Conservation (phyloP, 2,329 filamentous ascomycete species). For the Tolypocladium cylindrosporum region DNA sequence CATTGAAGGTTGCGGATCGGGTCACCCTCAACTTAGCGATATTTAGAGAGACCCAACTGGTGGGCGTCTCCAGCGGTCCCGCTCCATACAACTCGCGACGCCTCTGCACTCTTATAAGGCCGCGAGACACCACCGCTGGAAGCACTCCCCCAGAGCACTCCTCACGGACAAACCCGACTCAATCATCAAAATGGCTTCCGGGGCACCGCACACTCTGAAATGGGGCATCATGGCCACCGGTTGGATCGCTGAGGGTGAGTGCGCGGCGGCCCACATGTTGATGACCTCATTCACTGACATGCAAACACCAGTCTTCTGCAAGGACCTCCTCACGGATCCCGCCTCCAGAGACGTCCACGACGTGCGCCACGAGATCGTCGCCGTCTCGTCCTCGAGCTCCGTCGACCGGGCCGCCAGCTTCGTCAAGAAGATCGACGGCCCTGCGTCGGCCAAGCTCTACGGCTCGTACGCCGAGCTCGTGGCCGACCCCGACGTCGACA, state of each 20-base stretch:
- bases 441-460: slow-evolving; percentile 59
- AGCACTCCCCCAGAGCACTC: neutral
- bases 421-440: slow-evolving; percentile 60
- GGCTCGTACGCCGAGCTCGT: slow-evolving; percentile 77
- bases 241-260: slow-evolving; percentile 43
- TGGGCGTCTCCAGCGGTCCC: neutral
- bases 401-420: slow-evolving; percentile 61
- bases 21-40: neutral
- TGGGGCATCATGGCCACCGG: slow-evolving; percentile 55
- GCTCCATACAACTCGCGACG: neutral
- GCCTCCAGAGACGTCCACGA: slow-evolving; percentile 58
- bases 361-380: slow-evolving; percentile 66
- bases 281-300: neutral
- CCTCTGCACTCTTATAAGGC: neutral
- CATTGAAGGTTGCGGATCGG: neutral
- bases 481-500: slow-evolving; percentile 67
- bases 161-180: neutral
- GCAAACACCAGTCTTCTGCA: slow-evolving; percentile 48
- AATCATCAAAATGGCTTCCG: slow-evolving; percentile 24
- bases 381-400: slow-evolving; percentile 71
- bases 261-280: neutral
- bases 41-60: too few species aligned
- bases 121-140: neutral
- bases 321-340: slow-evolving; percentile 70
- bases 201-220: slow-evolving; percentile 35